These are phyloP conservation scores for Daldinia sp. DNA, from an alignment of 2,329 filamentous ascomycete species.

Conservation along the genomic window DNA sequence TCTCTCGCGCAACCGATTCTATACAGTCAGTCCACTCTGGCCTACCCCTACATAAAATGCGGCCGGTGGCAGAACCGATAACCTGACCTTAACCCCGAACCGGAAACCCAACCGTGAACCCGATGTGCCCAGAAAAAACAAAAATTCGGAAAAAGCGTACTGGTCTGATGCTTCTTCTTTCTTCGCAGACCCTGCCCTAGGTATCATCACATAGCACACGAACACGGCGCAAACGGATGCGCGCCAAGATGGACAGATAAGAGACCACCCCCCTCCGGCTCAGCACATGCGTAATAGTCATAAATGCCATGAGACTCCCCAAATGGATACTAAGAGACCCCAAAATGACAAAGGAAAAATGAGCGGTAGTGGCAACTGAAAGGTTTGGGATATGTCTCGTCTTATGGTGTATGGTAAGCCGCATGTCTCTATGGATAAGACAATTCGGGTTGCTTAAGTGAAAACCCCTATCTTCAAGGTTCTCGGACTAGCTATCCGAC, in stretches of 20 bases:
- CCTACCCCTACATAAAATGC: not conserved
- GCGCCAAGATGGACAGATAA: not conserved
- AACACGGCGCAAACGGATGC: not conserved
- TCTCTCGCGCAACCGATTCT: not conserved
- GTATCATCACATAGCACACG: conserved; percentile 22
- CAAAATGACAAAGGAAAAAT: not conserved
- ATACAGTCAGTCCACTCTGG: conserved; percentile 3
- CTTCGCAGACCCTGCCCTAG: conserved; percentile 19
- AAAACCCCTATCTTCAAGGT: conserved; percentile 1
- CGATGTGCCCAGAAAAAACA: not conserved
- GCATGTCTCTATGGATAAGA: not conserved
- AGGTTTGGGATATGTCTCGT: not conserved
- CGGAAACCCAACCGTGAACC: conserved; percentile 12
- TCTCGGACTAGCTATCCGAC: not conserved
- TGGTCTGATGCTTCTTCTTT: conserved; percentile 8
- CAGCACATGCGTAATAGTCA: conserved; percentile 25
- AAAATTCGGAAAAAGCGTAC: not conserved
- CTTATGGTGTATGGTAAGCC: conserved; percentile 7
- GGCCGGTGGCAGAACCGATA: not conserved
- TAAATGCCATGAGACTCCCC: conserved; percentile 25
- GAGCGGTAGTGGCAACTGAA: not conserved
- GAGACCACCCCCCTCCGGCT: conserved; percentile 7
- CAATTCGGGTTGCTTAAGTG: not conserved
- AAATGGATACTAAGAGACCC: not conserved
- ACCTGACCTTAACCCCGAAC: conserved; percentile 3